A percentile compares a stretch with the other conserved stretches of the same genome.
Evolutionary conservation across 1,284 basidiomycete species (phyloP).

Genomic region (Heterobasidion annosum): DNA sequence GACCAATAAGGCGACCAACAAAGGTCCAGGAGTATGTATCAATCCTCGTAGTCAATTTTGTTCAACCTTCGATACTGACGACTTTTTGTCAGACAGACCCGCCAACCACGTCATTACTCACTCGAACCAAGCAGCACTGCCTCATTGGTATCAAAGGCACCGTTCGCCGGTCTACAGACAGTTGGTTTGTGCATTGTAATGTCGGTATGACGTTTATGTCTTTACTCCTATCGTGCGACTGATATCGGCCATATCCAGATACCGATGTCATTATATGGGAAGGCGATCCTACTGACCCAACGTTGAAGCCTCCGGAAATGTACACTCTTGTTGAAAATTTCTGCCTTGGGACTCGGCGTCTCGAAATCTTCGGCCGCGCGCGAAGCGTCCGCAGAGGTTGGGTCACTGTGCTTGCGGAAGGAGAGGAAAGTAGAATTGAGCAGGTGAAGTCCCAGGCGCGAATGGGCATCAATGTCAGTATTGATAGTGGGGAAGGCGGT

Average conservation of each 20-base stretch:
- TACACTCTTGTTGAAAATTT: conserved; percentile 97
- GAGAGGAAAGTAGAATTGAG: conserved; percentile 44
- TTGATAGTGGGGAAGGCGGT: conserved; percentile 27
- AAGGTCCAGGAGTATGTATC: conserved; percentile 57
- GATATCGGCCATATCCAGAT: conserved; percentile 36
- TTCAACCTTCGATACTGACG: neutral
- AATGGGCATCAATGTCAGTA: neutral
- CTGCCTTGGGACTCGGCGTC: conserved; percentile 85
- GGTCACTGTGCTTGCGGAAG: conserved; percentile 78
- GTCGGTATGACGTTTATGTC: conserved; percentile 50
- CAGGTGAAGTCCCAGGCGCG: conserved; percentile 15
- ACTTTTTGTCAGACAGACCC: conserved; percentile 52
- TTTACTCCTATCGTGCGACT: neutral
- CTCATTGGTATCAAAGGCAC: conserved; percentile 98
- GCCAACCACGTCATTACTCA: conserved; percentile 76
- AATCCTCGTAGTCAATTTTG: neutral
- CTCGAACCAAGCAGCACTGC: conserved; percentile 91
- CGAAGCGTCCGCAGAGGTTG: conserved; percentile 80
- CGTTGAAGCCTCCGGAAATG: conserved; percentile 88
- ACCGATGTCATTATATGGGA: conserved; percentile 98
- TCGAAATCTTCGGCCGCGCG: conserved; percentile 83
- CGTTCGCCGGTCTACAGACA: conserved; percentile 88
- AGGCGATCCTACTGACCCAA: conserved; percentile 72
- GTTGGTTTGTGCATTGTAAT: conserved; percentile 97
- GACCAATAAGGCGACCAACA: conserved; percentile 68